These are phyloP conservation scores for Chionographis japonica DNA, from an alignment of 106 monocot species.

Conservation along the genomic window DNA sequence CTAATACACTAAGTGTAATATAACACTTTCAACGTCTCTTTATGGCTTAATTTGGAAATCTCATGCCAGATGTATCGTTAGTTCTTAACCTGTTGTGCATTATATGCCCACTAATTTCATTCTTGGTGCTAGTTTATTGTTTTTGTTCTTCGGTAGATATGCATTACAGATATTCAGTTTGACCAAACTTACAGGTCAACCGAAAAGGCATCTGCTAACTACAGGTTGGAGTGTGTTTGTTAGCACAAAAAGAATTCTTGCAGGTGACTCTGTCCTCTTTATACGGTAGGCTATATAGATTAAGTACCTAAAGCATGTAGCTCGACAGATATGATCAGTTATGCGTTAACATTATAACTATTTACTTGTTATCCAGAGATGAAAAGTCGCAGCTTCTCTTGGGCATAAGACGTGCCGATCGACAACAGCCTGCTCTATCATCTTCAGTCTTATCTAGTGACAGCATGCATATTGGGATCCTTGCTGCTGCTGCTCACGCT, in stretches of 20 bases:
- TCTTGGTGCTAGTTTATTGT: neutral
- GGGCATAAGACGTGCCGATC: conserved; percentile 42
- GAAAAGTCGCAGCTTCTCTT: conserved; percentile 48
- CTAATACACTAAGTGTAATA: no score
- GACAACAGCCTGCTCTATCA: conserved; percentile 41
- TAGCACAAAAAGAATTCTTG: conserved; percentile 72
- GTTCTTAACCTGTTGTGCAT: no score
- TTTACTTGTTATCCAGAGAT: conserved; percentile 48
- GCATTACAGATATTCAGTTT: neutral
- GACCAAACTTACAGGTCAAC: conserved; percentile 60
- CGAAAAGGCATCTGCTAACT: conserved; percentile 87
- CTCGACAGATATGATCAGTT: neutral
- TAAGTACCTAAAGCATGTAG: neutral
- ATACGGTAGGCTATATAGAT: conserved; percentile 40
- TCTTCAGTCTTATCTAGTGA: conserved; percentile 58
- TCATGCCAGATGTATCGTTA: no score
- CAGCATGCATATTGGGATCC: conserved; percentile 60
- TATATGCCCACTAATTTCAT: no score
- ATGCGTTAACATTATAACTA: neutral
- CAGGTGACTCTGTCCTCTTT: conserved; percentile 89
- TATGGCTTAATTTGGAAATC: no score
- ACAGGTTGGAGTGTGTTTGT: conserved; percentile 96
- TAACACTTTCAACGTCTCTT: no score
- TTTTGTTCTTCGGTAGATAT: neutral
- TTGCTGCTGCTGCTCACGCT: conserved; percentile 59